Conservation (phyloP, 1,139 yeast species). For the Barnettozyma hawaiiensis region DNA sequence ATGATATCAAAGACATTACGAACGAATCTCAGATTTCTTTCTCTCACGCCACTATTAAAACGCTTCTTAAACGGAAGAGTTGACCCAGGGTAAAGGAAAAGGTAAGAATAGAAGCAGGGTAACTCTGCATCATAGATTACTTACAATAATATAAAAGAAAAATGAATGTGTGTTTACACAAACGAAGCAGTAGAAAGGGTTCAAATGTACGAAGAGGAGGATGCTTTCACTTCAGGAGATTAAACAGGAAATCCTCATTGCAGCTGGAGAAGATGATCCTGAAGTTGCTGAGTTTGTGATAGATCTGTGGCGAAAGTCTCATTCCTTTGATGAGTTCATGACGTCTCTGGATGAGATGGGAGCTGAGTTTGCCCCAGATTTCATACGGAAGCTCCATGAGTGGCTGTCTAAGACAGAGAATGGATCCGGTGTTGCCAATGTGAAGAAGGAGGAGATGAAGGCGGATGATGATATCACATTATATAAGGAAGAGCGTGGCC, state of each 20-base stretch:
- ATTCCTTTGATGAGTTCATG: slow-evolving; percentile 34
- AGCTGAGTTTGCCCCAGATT: slow-evolving; percentile 47
- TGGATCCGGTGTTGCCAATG: neutral
- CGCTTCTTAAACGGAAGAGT: too few relatives aligned
- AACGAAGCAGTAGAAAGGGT: too few relatives aligned
- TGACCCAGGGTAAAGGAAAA: too few relatives aligned
- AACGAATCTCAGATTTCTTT: too few relatives aligned
- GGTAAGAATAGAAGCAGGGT: too few relatives aligned
- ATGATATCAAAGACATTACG: too few relatives aligned
- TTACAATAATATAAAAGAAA: too few relatives aligned
- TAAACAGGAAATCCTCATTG: slow-evolving; percentile 13
- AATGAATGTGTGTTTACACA: too few relatives aligned
- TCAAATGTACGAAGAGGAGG: neutral
- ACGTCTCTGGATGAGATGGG: slow-evolving; percentile 50
- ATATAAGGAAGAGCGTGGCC: slow-evolving; percentile 10
- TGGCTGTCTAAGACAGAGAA: slow-evolving; percentile 8
- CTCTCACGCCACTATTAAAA: too few relatives aligned
- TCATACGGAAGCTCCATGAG: slow-evolving; percentile 12
- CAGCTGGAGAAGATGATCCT: slow-evolving; percentile 34
- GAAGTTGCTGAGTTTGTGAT: slow-evolving; percentile 55
- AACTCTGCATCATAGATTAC: too few relatives aligned
- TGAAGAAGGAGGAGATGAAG: slow-evolving; percentile 11
- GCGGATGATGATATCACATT: too few relatives aligned
- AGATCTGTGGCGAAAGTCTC: slow-evolving; percentile 40
- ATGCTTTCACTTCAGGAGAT: slow-evolving; percentile 8